Base-by-base conservation (phyloP, 2,329 filamentous ascomycete species). In the Camptophora hylomeconis region DNA sequence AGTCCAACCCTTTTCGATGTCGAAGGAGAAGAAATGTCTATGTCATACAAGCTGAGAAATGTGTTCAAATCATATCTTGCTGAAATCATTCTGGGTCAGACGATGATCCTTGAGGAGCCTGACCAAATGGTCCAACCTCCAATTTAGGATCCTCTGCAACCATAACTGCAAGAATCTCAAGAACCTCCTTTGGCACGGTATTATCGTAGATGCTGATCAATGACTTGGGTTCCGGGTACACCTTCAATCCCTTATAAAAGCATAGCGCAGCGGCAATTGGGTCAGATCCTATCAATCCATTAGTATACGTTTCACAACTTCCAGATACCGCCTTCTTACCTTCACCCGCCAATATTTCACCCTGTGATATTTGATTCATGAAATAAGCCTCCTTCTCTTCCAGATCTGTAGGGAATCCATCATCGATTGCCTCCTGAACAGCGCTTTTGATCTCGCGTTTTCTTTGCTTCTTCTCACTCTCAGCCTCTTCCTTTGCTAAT, bases 161-260 rank as follows among this genome's bases (percentile, higher is more conserved):
- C 83, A 98, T 94, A 63, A 94, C 83, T 43, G 89, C 89, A 39
- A 98, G 75, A 47, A 95, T 77, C 57, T 98, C 87, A 46, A 98
- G 75, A 47, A 95, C 81, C 39, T 86, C 86, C 80, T 94, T 94
- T 46, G 87, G 79, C 24, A 95, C 86, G 17, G 89, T 95, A 72
- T 92, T 93, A 59, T 98, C 89, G 60, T 98, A 98, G 57, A 98
- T 93, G 49, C 72, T 72, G 55, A 98, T 94, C 47, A 98, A 67
- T 51, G 95, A 89, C 47, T 77, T 72, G 8, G 87, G 89, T 48
- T 82, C 80, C 29, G 89, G 89, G 62, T 98, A 98, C 46, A 95
- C 89, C 71, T 98, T 98, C 44, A 98, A 72, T 24, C 86, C 89
- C 69, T 86, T 92, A 72, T 95, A 98, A 63, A 98, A 98, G 57